phyloP scores from a whole-genome alignment of 202 grass and related monocot species.

The Panicum virgatum region DNA sequence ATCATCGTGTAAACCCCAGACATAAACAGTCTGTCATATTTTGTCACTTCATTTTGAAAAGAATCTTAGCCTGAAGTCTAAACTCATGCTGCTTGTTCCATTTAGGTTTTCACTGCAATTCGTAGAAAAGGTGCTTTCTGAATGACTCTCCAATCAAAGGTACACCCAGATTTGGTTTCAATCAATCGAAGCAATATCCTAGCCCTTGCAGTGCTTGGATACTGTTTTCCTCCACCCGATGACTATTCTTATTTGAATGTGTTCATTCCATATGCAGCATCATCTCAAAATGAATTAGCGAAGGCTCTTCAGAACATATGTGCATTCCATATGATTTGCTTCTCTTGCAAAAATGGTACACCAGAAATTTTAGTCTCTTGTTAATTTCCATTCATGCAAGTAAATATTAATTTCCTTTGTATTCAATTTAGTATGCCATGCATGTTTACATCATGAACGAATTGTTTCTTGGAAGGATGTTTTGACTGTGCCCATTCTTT shows the following conservation, averaged over 20 bases:
- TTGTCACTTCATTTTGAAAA: background rate
- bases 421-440: no score
- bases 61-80: slow-evolving; percentile 10
- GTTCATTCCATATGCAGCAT: slow-evolving; percentile 58
- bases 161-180: slow-evolving; percentile 28
- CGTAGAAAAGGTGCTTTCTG: slow-evolving; percentile 83
- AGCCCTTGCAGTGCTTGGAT: background rate
- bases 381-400: no score
- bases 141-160: slow-evolving; percentile 92
- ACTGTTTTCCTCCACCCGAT: slow-evolving; percentile 8
- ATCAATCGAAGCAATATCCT: background rate
- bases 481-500: no score
- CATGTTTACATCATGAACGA: no score
- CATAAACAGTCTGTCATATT: background rate
- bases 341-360: no score
- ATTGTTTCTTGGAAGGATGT: no score
- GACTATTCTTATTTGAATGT: slow-evolving; percentile 13
- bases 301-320: slow-evolving; percentile 94
- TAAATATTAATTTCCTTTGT: no score
- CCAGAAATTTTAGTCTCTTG: no score
- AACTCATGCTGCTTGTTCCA: slow-evolving; percentile 25
- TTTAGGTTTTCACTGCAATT: slow-evolving; percentile 80
- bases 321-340: no score
- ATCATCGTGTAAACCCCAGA: background rate
- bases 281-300: slow-evolving; percentile 80